These are phyloP conservation scores for Sonneratia caseolaris DNA, from an alignment of 345 rosid species.

Conservation along the genomic window DNA sequence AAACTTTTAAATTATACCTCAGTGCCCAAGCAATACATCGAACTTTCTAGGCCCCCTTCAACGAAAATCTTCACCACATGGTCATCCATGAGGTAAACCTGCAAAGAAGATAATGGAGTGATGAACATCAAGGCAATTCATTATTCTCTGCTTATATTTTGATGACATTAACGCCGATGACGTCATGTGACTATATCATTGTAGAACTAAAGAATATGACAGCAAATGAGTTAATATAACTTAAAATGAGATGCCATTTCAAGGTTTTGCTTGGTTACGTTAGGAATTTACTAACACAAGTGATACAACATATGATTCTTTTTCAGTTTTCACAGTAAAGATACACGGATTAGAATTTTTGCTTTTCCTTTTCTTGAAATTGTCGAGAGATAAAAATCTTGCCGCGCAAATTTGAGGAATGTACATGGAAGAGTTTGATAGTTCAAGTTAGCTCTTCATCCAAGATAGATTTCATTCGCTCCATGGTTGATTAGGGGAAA, in stretches of 20 bases:
- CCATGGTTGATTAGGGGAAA: too few relatives aligned
- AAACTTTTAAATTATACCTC: constrained; percentile 43
- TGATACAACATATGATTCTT: background rate
- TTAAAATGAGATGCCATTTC: background rate
- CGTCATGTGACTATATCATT: background rate
- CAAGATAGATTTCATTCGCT: background rate
- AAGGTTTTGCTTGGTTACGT: background rate
- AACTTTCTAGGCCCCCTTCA: constrained; percentile 76
- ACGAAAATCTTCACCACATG: constrained; percentile 66
- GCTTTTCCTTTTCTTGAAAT: background rate
- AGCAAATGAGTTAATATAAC: background rate
- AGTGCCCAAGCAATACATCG: constrained; percentile 72
- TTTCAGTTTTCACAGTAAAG: background rate
- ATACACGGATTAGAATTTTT: background rate
- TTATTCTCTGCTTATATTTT: background rate
- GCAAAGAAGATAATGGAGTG: constrained; percentile 9
- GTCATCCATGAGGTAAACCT: constrained; percentile 79
- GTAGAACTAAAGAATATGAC: background rate
- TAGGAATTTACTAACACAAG: background rate
- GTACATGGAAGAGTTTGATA: background rate
- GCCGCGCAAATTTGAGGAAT: background rate
- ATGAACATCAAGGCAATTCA: background rate
- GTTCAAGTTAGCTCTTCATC: background rate
- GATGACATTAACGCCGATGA: background rate
- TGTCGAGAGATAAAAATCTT: background rate